Evolutionary conservation across 345 rosid genomes (phyloP).

Genomic region (Linum tenue): DNA sequence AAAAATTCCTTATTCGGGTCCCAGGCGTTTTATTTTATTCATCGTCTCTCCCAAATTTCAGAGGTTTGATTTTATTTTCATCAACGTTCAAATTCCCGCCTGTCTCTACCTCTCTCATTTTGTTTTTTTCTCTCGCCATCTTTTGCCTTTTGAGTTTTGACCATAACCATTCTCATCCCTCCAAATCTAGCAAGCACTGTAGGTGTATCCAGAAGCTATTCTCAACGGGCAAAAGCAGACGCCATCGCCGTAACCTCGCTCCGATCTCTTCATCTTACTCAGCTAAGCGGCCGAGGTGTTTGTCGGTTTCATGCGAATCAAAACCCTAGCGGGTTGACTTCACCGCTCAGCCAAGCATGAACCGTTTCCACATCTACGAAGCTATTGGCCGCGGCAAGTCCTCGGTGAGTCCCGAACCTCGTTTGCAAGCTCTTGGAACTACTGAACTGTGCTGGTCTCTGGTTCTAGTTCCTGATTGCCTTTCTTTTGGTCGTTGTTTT

Average conservation of each 20-base stretch:
- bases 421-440: neutral
- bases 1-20: neutral
- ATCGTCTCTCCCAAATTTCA: neutral
- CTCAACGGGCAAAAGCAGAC: slow-evolving; percentile 11
- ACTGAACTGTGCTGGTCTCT: neutral
- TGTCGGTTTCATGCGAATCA: slow-evolving; percentile 10
- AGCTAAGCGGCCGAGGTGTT: neutral
- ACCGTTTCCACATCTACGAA: slow-evolving; percentile 87
- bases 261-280: slow-evolving; percentile 15
- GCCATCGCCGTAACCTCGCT: slow-evolving; percentile 15
- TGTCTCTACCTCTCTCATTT: slow-evolving; percentile 4
- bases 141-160: neutral
- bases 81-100: slow-evolving; percentile 26
- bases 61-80: neutral
- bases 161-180: slow-evolving; percentile 6
- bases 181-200: slow-evolving; percentile 1
- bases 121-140: slow-evolving; percentile 7
- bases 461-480: neutral
- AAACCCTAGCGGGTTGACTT: slow-evolving; percentile 17
- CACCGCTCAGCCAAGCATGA: slow-evolving; percentile 33
- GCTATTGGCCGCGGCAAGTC: slow-evolving; percentile 95
- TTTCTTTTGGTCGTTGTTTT: neutral
- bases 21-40: slow-evolving; percentile 2
- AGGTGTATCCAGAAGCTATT: neutral
- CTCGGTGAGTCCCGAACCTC: slow-evolving; percentile 47